Base-by-base conservation (phyloP, 2,329 filamentous ascomycete species). In the Cercospora sesami region DNA sequence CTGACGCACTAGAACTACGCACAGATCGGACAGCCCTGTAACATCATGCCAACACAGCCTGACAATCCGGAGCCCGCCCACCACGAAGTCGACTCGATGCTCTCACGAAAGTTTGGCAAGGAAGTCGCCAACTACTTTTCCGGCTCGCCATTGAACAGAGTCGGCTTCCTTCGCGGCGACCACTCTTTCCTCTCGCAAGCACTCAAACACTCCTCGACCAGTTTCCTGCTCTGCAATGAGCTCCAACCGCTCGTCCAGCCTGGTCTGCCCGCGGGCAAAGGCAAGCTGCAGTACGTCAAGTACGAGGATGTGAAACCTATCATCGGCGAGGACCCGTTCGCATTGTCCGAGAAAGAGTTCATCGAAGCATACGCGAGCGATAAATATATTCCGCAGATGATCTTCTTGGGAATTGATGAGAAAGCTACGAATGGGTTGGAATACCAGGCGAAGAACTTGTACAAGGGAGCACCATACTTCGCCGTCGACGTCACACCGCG, bases 401-500 rank as follows among this genome's bases (percentile, higher is more conserved):
- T 98, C 63, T 97, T 98, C 77, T 82, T 98, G 30, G 94, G 94
- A 0, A 80, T 97, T 59, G 89, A 96, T 73, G 93, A 96, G 78
- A 80, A 79, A 59, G 79, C 79, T 28, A 82, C 82, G 60, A 79
- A 84, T 31, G 85, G 82, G 0, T 86, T 91, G 62, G 76, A 83
- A 68, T 90, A 90, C 75, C 89, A 88, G 68, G 87, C 88, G 59
- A 83, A 84, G 63, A 88, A 89, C 63, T 81, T 82, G 26, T 96
- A 96, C 78, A 86, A 84, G 36, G 95, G 94, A 3, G 85, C 86
- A 60, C 94, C 95, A 1, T 96, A 89, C 81, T 99, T 98, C 77
- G 94, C 94, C 1, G 79, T 99, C 12, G 95, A 98, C 78, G 86
- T 97, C 21, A 96, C 94, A 3, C 90, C 93, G 0, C 66, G 67